Percentiles rank a stretch among this genome's conserved stretches.
Conservation (phyloP, 768 basidiomycete genomes). For the Pleurotus tuoliensis region DNA sequence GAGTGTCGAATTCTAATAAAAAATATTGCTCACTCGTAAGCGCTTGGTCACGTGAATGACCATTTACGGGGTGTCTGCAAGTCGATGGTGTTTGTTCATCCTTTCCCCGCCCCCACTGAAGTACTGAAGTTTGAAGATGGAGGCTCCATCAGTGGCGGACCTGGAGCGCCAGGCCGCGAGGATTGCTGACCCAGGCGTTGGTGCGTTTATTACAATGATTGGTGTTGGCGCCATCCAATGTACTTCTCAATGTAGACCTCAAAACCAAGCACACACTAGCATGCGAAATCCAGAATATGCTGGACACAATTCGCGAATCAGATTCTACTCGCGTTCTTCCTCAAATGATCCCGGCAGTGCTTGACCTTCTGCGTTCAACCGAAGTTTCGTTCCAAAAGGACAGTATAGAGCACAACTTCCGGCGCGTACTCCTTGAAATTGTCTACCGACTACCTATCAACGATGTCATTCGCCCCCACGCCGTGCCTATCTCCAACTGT, state of each 20-base stretch:
- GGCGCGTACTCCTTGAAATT: slow-evolving; percentile 84
- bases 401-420: slow-evolving; percentile 72
- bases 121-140: not conserved
- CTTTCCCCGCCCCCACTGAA: not conserved
- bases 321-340: slow-evolving; percentile 69
- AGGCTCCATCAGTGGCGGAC: slow-evolving; percentile 37
- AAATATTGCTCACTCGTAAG: not conserved
- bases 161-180: slow-evolving; percentile 68
- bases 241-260: slow-evolving; percentile 44
- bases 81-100: not conserved
- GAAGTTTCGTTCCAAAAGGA: slow-evolving; percentile 67
- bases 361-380: slow-evolving; percentile 68
- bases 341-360: slow-evolving; percentile 67
- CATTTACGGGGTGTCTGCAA: not conserved
- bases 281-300: slow-evolving; percentile 74
- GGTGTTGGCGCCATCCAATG: slow-evolving; percentile 3
- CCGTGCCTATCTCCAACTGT: slow-evolving; percentile 64
- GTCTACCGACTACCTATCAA: slow-evolving; percentile 82
- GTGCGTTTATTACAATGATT: slow-evolving; percentile 29
- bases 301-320: slow-evolving; percentile 74
- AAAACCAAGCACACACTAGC: slow-evolving; percentile 68
- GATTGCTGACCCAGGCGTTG: slow-evolving; percentile 72
- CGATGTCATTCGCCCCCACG: slow-evolving; percentile 72
- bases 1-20: too few relatives aligned
- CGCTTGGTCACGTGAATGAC: not conserved